Evolutionary conservation across 2,329 filamentous ascomycete species (phyloP).

Genomic region (Cercospora beticola): DNA sequence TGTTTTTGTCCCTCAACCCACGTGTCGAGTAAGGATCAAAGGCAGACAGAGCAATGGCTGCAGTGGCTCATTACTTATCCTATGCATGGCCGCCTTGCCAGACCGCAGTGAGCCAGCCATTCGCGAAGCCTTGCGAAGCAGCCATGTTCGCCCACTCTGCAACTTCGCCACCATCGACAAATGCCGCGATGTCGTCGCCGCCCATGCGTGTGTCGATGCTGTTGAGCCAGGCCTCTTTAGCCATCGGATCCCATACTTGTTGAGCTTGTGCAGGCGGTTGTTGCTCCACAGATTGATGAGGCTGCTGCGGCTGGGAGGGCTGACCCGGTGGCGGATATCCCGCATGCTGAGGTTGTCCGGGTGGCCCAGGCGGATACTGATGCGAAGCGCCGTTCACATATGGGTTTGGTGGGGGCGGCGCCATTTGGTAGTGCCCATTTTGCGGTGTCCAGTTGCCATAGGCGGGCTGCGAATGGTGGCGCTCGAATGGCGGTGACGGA

Average conservation of each 20-base stretch:
- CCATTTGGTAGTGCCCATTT: slow-evolving; percentile 26
- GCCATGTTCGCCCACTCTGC: slow-evolving; percentile 36
- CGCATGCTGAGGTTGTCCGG: slow-evolving; percentile 13
- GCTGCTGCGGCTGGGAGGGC: slow-evolving; percentile 11
- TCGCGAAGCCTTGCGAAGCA: slow-evolving; percentile 24
- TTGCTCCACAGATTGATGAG: slow-evolving; percentile 15
- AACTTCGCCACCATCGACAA: slow-evolving; percentile 41
- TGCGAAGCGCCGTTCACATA: slow-evolving; percentile 26
- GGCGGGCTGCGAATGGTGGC: slow-evolving; percentile 16
- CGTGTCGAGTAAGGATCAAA: background rate
- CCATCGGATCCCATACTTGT: slow-evolving; percentile 29
- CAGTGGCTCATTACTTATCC: background rate
- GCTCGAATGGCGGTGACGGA: slow-evolving; percentile 28
- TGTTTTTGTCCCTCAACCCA: background rate
- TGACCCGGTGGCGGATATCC: slow-evolving; percentile 20
- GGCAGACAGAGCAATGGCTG: background rate
- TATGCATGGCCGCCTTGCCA: slow-evolving; percentile 17
- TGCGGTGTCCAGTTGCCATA: slow-evolving; percentile 30
- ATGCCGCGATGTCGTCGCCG: slow-evolving; percentile 44
- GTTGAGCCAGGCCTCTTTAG: slow-evolving; percentile 40
- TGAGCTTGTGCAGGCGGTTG: slow-evolving; percentile 16
- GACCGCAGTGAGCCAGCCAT: slow-evolving; percentile 34
- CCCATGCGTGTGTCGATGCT: slow-evolving; percentile 40
- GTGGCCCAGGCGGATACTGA: slow-evolving; percentile 15
- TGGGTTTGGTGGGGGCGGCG: slow-evolving; percentile 22